phyloP scores from a whole-genome alignment of 257 asterid species.

The Scutellaria galericulata region DNA sequence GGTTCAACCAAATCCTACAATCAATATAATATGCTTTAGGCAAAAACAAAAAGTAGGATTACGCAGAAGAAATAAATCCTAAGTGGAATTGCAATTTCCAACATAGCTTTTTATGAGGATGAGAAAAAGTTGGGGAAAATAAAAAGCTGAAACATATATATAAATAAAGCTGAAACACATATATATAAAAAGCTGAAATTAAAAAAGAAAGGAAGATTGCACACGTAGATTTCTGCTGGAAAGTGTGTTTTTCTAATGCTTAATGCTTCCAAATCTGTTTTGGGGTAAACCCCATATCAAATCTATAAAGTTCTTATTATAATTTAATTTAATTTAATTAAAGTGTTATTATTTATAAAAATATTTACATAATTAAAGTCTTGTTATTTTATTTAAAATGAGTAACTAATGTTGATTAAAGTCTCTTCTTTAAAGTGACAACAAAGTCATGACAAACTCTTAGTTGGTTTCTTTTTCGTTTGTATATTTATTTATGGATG shows the following conservation, averaged over 20 bases:
- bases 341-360: not conserved
- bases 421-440: slow-evolving; percentile 33
- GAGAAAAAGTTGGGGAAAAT: slow-evolving; percentile 34
- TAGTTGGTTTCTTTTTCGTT: not conserved
- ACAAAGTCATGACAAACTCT: slow-evolving; percentile 14
- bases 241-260: slow-evolving; percentile 45
- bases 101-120: slow-evolving; percentile 43
- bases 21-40: slow-evolving; percentile 30
- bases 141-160: slow-evolving; percentile 58
- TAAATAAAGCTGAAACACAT: slow-evolving; percentile 37
- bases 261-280: slow-evolving; percentile 39
- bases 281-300: not conserved
- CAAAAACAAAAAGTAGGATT: slow-evolving; percentile 17
- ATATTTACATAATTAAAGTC: not conserved
- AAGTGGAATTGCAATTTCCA: slow-evolving; percentile 67
- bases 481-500: not conserved
- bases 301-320: slow-evolving; percentile 26
- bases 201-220: slow-evolving; percentile 48
- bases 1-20: not conserved
- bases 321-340: not conserved
- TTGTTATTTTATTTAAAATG: not conserved
- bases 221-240: slow-evolving; percentile 84
- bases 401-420: slow-evolving; percentile 18
- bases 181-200: slow-evolving; percentile 38
- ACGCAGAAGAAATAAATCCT: slow-evolving; percentile 30